Evolutionary conservation across 192 early-diverging fungal genomes (phyloP).

Genomic region (Rhizoclosmatium sp.): DNA sequence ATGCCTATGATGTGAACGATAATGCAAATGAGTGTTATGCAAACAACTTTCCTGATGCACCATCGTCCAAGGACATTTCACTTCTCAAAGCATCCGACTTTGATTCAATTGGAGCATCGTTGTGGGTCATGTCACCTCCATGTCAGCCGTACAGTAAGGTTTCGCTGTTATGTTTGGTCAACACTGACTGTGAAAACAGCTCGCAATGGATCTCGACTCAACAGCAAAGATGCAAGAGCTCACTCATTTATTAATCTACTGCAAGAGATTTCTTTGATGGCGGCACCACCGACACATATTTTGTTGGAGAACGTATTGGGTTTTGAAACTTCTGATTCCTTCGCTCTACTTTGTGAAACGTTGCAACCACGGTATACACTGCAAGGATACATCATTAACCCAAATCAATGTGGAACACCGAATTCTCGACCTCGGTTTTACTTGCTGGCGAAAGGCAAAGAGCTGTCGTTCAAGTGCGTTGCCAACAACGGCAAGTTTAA

Average conservation of each 20-base stretch:
- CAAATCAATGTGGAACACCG: conserved; percentile 51
- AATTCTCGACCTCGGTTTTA: conserved; percentile 57
- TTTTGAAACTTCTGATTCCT: conserved; percentile 48
- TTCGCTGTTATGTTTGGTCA: not conserved
- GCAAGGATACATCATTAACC: conserved; percentile 47
- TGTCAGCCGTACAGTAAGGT: conserved; percentile 71
- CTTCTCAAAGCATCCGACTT: conserved; percentile 6
- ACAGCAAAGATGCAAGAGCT: conserved; percentile 52
- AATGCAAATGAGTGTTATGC: conserved; percentile 72
- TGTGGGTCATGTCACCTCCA: conserved; percentile 86
- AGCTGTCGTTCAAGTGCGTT: not conserved
- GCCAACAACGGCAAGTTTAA: conserved; percentile 10
- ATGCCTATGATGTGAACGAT: conserved; percentile 89
- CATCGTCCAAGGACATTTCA: conserved; percentile 33
- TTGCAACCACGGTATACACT: conserved; percentile 39
- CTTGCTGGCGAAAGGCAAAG: conserved; percentile 40
- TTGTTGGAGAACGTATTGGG: conserved; percentile 57
- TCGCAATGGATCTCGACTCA: conserved; percentile 73
- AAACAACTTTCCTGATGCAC: conserved; percentile 43
- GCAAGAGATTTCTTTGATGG: conserved; percentile 27
- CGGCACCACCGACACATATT: conserved; percentile 44
- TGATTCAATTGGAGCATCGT: conserved; percentile 43
- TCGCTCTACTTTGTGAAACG: conserved; percentile 17
- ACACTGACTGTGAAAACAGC: conserved; percentile 2
- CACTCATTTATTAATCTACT: conserved; percentile 41